Evolutionary conservation across 2,329 filamentous ascomycete genomes (phyloP).

Genomic region (Ciborinia camelliae): DNA sequence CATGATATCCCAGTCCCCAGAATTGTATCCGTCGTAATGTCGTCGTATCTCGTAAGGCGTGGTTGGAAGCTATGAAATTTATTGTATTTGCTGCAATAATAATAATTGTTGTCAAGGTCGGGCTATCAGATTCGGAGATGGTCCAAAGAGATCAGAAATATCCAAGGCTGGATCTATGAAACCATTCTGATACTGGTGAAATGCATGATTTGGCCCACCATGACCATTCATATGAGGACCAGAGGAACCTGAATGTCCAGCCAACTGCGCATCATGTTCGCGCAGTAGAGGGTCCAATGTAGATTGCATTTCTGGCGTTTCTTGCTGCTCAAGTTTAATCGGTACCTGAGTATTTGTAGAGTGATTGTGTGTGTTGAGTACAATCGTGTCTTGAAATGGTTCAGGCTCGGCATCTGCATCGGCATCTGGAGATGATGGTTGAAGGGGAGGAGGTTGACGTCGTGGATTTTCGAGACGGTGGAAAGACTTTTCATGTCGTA

Average conservation of each 20-base stretch:
- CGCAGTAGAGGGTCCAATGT: conserved; percentile 18
- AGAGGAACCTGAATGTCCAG: conserved; percentile 10
- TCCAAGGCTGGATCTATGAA: conserved; percentile 19
- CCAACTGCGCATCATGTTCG: conserved; percentile 18
- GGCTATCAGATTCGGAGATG: conserved; percentile 8
- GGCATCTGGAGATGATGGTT: conserved; percentile 16
- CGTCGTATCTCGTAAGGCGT: background rate
- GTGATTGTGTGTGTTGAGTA: background rate
- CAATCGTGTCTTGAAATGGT: conserved; percentile 11
- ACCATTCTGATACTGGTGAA: conserved; percentile 8
- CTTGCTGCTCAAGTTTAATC: conserved; percentile 11
- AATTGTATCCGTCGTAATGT: conserved; percentile 11
- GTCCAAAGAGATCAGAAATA: conserved; percentile 15
- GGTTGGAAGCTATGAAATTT: background rate
- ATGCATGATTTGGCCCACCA: conserved; percentile 4
- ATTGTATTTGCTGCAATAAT: background rate
- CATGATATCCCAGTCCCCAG: conserved; percentile 11
- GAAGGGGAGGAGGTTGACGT: conserved; percentile 15
- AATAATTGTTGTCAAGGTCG: conserved; percentile 11
- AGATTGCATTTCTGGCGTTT: conserved; percentile 18
- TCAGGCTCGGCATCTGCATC: conserved; percentile 8
- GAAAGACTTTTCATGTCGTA: conserved; percentile 22
- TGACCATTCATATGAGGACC: conserved; percentile 12
- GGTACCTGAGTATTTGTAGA: background rate
- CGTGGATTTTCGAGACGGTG: conserved; percentile 17